A percentile compares a stretch with the other conserved stretches of the same genome.
Evolutionary conservation across 2,329 filamentous ascomycete genomes (phyloP).

Genomic region (Xylariaceae sp.): DNA sequence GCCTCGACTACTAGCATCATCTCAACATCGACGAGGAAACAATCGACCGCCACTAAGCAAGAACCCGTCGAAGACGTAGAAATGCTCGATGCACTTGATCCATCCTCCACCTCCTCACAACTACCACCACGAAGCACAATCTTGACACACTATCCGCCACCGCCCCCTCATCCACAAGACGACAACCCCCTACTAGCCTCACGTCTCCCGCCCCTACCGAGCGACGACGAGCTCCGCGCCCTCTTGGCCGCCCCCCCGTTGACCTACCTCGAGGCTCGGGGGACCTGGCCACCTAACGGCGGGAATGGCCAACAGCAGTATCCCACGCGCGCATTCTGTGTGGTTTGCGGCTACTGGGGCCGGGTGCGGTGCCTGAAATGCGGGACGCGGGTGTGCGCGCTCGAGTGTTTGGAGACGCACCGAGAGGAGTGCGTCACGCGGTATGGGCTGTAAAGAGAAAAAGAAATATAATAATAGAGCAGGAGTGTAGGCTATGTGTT

Average conservation of each 20-base stretch:
- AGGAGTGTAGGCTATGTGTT: too few species aligned
- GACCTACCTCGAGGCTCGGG: slow-evolving; percentile 70
- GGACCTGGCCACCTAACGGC: slow-evolving; percentile 46
- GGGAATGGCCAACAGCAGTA: slow-evolving; percentile 44
- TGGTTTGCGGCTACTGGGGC: slow-evolving; percentile 84
- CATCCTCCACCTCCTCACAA: neutral
- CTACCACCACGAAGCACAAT: slow-evolving; percentile 33
- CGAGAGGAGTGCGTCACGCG: slow-evolving; percentile 73
- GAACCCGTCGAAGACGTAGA: slow-evolving; percentile 41
- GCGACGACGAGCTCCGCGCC: slow-evolving; percentile 66
- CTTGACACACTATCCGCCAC: slow-evolving; percentile 25
- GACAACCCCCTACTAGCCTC: slow-evolving; percentile 64
- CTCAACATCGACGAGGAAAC: neutral
- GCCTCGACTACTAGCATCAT: neutral
- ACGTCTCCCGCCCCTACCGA: slow-evolving; percentile 63
- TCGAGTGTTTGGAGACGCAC: slow-evolving; percentile 76
- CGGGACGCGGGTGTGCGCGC: slow-evolving; percentile 76
- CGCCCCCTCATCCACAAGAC: slow-evolving; percentile 49
- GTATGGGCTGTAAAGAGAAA: slow-evolving; percentile 56
- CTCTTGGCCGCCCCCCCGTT: slow-evolving; percentile 70
- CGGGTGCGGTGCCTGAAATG: slow-evolving; percentile 78
- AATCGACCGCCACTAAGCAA: neutral
- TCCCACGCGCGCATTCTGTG: slow-evolving; percentile 73
- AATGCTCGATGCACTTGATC: slow-evolving; percentile 49
- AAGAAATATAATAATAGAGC: neutral